A percentile compares a stretch with the other conserved stretches of the same genome.
These are phyloP conservation scores for Ligustrum vulgare DNA, from an alignment of 257 asterid genomes.

Conservation along the genomic window DNA sequence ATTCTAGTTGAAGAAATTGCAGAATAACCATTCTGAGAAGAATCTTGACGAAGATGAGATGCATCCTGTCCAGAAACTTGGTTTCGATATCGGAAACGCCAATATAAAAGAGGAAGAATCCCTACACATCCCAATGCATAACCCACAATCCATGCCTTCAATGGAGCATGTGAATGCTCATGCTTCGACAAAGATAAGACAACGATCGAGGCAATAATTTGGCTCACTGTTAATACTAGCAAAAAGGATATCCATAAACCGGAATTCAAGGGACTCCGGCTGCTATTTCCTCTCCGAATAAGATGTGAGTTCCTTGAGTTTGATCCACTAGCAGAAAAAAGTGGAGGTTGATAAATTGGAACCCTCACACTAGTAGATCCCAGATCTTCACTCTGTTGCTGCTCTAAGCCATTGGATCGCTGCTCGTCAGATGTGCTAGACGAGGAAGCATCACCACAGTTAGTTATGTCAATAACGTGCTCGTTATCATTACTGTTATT, in stretches of 20 bases:
- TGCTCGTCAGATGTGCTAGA: conserved; percentile 56
- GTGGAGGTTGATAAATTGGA: conserved; percentile 51
- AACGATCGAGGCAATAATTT: conserved; percentile 73
- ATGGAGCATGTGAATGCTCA: conserved; percentile 87
- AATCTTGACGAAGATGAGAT: conserved; percentile 51
- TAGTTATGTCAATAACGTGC: conserved; percentile 69
- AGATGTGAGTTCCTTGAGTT: conserved; percentile 62
- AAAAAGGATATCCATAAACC: conserved; percentile 82
- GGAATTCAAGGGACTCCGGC: conserved; percentile 79
- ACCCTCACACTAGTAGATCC: conserved; percentile 61
- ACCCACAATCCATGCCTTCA: conserved; percentile 73
- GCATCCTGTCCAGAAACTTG: conserved; percentile 67
- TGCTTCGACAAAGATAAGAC: conserved; percentile 69
- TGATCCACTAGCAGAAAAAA: conserved; percentile 53
- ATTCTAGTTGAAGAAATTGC: conserved; percentile 51
- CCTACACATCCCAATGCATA: conserved; percentile 93
- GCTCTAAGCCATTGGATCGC: conserved; percentile 43
- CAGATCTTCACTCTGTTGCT: conserved; percentile 50
- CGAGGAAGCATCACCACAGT: conserved; percentile 53
- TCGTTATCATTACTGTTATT: conserved; percentile 37
- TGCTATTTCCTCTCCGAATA: conserved; percentile 62
- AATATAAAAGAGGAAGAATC: conserved; percentile 78
- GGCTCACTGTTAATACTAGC: conserved; percentile 72
- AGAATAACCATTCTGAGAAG: conserved; percentile 49
- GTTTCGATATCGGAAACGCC: conserved; percentile 79